Base-by-base conservation (phyloP, 2,329 filamentous ascomycete species). In the Fusarium buharicum region DNA sequence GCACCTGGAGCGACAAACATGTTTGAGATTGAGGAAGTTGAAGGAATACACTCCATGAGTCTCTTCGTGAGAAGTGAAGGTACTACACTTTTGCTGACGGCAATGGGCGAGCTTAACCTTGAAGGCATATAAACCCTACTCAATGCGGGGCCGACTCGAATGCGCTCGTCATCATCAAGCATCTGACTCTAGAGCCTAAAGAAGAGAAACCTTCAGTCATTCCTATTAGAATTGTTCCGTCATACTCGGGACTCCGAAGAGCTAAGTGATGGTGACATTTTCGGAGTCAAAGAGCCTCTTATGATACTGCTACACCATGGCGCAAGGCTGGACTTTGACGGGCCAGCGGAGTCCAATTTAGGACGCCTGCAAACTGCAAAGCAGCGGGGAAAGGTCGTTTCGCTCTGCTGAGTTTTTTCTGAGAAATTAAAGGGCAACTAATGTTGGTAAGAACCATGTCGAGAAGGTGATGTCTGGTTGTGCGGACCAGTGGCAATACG, bases 151-250 rank as follows among this genome's bases (percentile, higher is more conserved):
- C 50, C 10, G 43, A 59, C 34, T 27, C 39, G 3, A 45, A 58
- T n/a, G 12, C 24, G 2, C 16, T 16, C 1, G 38, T 51, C 5
- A 18, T 48, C 2, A 50, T 43, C n/a, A 48, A 34, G 20, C 24
- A 39, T 2, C 10, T 28, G 9, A 11, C 18, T 8, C 18, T 49
- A 4, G n/a, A 31, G 30, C 14, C 20, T 43, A 11, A 28, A 24
- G 5, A 24, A 33, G 5, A 33, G 28, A 6, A 30, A 54, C 4
- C 27, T 33, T 3, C 48, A 50, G 24, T 33, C 36, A 2, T 56
- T 67, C 10, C n/a, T 65, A 6, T 51, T 50, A 17, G 45, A 27
- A 8, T 5, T 67, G 16, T 18, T 62, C 6, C 34, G 39, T 3
- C 39, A 54, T 14, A 8, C 14, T 14, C 55, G 39, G 14, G 34